These are phyloP conservation scores for Didymella keratinophila DNA, from an alignment of 2,329 filamentous ascomycete species.

Conservation along the genomic window DNA sequence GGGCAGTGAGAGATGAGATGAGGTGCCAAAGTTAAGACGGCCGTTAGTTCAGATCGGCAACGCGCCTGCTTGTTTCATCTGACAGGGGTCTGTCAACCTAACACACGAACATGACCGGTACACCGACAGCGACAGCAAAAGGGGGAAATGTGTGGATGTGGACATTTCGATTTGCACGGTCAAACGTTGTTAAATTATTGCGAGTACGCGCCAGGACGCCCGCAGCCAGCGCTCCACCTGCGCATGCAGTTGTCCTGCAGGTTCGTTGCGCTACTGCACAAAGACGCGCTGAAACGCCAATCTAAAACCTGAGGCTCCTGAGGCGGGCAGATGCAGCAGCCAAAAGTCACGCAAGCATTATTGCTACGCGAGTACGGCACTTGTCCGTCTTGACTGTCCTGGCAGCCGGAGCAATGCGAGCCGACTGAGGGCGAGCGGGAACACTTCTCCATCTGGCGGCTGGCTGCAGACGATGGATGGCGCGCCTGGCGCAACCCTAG, in stretches of 20 bases:
- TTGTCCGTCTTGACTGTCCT: slow-evolving; percentile 1
- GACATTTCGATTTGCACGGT: slow-evolving; percentile 16
- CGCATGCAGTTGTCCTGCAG: slow-evolving; percentile 13
- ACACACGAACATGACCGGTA: slow-evolving; percentile 5
- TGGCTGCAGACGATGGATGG: slow-evolving; percentile 8
- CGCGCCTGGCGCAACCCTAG: slow-evolving; percentile 4
- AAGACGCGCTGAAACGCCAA: slow-evolving; percentile 16
- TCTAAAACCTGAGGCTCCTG: slow-evolving; percentile 18
- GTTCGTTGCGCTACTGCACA: slow-evolving; percentile 18
- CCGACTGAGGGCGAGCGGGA: slow-evolving; percentile 16
- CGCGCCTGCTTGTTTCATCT: slow-evolving; percentile 31
- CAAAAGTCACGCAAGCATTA: slow-evolving; percentile 10
- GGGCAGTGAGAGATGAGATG: slow-evolving; percentile 18
- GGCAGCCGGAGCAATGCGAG: slow-evolving; percentile 10
- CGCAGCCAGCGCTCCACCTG: slow-evolving; percentile 8
- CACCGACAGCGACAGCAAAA: slow-evolving; percentile 18
- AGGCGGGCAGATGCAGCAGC: slow-evolving; percentile 6
- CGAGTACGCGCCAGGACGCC: slow-evolving; percentile 17
- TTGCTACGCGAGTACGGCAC: slow-evolving; percentile 17
- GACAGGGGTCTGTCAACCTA: slow-evolving; percentile 9
- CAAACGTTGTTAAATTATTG: slow-evolving; percentile 12
- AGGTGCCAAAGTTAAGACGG: slow-evolving; percentile 18
- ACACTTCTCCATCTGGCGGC: slow-evolving; percentile 13
- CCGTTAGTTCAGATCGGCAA: slow-evolving; percentile 13
- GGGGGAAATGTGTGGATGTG: slow-evolving; percentile 5